These are phyloP conservation scores for Alternaria incomplexa DNA, from an alignment of 2,329 filamentous ascomycete genomes.

Conservation along the genomic window DNA sequence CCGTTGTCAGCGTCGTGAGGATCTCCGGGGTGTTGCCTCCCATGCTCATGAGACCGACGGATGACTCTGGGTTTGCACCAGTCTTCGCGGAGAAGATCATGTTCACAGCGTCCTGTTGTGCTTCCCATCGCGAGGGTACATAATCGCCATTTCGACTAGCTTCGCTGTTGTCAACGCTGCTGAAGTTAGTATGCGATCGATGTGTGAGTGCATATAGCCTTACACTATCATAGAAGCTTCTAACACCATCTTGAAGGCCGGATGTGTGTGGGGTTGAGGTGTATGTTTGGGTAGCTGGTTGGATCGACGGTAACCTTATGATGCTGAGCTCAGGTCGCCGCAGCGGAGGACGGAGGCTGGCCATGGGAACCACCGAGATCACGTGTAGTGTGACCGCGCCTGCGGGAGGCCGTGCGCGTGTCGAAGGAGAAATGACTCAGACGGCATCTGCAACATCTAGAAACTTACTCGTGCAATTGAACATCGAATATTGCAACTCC, in stretches of 20 bases:
- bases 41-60: slow-evolving; percentile 98
- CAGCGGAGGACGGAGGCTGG: slow-evolving; percentile 28
- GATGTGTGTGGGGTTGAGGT: slow-evolving; percentile 6
- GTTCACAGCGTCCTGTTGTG: slow-evolving; percentile 92
- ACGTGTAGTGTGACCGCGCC: background rate
- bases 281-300: slow-evolving; percentile 11
- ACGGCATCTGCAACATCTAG: background rate
- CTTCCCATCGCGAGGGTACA: slow-evolving; percentile 90
- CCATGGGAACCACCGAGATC: slow-evolving; percentile 11
- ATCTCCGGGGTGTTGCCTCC: slow-evolving; percentile 97
- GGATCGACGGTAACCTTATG: slow-evolving; percentile 20
- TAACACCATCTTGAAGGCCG: slow-evolving; percentile 80
- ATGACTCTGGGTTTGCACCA: slow-evolving; percentile 93
- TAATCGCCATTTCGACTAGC: slow-evolving; percentile 96
- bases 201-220: slow-evolving; percentile 25
- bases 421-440: slow-evolving; percentile 5
- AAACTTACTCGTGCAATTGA: background rate
- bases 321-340: slow-evolving; percentile 29
- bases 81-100: slow-evolving; percentile 96
- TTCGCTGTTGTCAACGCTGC: slow-evolving; percentile 95
- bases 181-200: slow-evolving; percentile 24
- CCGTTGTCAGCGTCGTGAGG: slow-evolving; percentile 92
- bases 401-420: slow-evolving; percentile 11
- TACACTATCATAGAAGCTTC: slow-evolving; percentile 98
- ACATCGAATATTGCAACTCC: background rate